phyloP scores from a whole-genome alignment of 2,329 filamentous ascomycete genomes.

The Beauveria pseudobassiana region DNA sequence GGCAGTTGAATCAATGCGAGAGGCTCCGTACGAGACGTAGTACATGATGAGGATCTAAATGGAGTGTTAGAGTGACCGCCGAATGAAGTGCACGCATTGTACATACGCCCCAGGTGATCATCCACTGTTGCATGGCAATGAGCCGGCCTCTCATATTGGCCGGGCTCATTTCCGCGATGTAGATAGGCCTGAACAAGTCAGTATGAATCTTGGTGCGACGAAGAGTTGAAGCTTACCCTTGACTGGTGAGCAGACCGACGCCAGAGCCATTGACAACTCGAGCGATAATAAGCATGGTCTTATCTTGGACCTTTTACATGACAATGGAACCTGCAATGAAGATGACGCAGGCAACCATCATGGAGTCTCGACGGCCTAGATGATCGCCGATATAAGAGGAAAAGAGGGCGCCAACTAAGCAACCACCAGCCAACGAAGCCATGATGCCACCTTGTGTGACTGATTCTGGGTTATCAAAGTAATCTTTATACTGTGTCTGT shows the following conservation, averaged over 20 bases:
- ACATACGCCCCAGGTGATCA: constrained; percentile 16
- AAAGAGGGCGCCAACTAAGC: constrained; percentile 33
- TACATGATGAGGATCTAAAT: constrained; percentile 56
- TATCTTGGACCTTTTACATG: constrained; percentile 18
- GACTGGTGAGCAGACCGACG: constrained; percentile 56
- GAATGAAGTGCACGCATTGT: constrained; percentile 44
- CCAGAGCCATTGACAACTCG: constrained; percentile 54
- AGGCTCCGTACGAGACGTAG: constrained; percentile 56
- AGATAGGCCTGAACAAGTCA: constrained; percentile 38
- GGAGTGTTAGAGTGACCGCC: constrained; percentile 19
- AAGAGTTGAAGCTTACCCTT: constrained; percentile 8
- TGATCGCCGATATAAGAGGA: constrained; percentile 36
- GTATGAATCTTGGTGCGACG: neutral
- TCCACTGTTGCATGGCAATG: constrained; percentile 56
- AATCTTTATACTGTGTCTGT: constrained; percentile 33
- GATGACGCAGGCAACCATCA: constrained; percentile 17
- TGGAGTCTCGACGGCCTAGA: constrained; percentile 28
- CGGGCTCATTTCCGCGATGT: constrained; percentile 51
- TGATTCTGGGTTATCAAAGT: constrained; percentile 37
- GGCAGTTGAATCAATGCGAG: constrained; percentile 45
- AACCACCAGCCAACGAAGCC: constrained; percentile 36
- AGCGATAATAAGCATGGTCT: constrained; percentile 35
- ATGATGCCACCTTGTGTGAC: constrained; percentile 37
- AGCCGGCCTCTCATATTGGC: constrained; percentile 46
- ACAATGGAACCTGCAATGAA: constrained; percentile 16